These are phyloP conservation scores for Pyracantha coccinea DNA, from an alignment of 331 rosid genomes.

Conservation along the genomic window DNA sequence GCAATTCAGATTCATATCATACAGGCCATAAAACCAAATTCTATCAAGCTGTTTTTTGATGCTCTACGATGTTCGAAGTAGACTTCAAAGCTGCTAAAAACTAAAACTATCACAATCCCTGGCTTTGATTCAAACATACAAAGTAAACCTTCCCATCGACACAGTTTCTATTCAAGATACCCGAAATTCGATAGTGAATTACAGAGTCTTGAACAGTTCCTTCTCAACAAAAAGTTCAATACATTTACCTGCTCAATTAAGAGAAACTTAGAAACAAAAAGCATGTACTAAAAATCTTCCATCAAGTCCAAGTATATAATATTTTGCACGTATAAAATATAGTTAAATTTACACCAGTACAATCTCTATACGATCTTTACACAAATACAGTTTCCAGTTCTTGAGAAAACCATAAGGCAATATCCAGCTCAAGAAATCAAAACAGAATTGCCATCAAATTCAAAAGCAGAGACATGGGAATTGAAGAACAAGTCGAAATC, in stretches of 20 bases:
- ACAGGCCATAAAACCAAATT: not conserved
- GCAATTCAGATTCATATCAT: not conserved
- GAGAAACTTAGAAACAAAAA: not conserved
- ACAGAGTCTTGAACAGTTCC: not conserved
- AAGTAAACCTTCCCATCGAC: too few relatives aligned
- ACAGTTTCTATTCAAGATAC: too few relatives aligned
- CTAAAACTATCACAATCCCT: too few relatives aligned
- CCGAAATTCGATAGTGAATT: not conserved
- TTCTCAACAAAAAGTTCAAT: not conserved
- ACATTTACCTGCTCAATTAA: not conserved
- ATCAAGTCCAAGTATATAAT: not conserved
- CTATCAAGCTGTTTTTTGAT: not conserved
- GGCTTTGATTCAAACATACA: too few relatives aligned
- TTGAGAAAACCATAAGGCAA: not conserved
- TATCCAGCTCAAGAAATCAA: not conserved
- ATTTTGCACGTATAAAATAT: not conserved
- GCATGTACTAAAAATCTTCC: not conserved
- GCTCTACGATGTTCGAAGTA: not conserved
- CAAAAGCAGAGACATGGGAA: constrained; percentile 3
- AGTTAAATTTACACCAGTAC: not conserved
- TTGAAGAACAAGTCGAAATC: not conserved
- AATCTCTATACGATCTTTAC: not conserved
- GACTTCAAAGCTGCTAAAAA: not conserved
- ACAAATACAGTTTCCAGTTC: not conserved
- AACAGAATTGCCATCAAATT: constrained; percentile 1